These are phyloP conservation scores for Fusarium siculi DNA, from an alignment of 2,329 filamentous ascomycete species.

Conservation along the genomic window DNA sequence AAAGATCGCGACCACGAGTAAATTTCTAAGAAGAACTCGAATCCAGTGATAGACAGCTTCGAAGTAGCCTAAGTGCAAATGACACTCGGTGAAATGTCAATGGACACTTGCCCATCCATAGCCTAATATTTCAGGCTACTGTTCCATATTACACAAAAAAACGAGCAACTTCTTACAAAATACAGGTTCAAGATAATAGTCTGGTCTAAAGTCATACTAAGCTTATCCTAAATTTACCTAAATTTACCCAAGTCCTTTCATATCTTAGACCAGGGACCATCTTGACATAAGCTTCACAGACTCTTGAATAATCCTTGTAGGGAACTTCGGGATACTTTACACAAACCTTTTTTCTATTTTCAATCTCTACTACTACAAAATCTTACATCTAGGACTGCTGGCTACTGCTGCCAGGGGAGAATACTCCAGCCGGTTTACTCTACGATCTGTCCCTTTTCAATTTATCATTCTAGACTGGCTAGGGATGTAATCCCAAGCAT, in stretches of 20 bases:
- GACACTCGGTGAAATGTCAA: no score
- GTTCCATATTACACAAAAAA: no score
- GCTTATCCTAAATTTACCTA: not conserved
- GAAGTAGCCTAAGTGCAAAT: no score
- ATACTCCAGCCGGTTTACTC: no score
- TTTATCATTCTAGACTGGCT: not conserved
- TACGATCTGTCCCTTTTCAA: not conserved
- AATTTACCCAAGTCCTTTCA: not conserved
- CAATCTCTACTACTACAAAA: not conserved
- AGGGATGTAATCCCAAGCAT: not conserved
- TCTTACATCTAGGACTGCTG: not conserved
- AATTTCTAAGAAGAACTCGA: no score
- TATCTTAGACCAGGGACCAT: no score
- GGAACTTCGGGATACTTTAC: not conserved
- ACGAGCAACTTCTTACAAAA: no score
- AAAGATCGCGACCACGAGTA: no score
- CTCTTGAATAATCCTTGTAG: rapidly evolving
- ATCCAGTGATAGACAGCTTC: no score
- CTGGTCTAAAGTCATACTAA: not conserved
- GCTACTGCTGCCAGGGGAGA: no score
- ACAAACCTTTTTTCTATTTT: not conserved
- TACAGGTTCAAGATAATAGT: not conserved
- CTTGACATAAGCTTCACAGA: not conserved
- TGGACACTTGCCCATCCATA: no score
- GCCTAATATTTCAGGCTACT: no score